These are phyloP conservation scores for Hevea brasiliensis DNA, from an alignment of 345 rosid species.

Conservation along the genomic window DNA sequence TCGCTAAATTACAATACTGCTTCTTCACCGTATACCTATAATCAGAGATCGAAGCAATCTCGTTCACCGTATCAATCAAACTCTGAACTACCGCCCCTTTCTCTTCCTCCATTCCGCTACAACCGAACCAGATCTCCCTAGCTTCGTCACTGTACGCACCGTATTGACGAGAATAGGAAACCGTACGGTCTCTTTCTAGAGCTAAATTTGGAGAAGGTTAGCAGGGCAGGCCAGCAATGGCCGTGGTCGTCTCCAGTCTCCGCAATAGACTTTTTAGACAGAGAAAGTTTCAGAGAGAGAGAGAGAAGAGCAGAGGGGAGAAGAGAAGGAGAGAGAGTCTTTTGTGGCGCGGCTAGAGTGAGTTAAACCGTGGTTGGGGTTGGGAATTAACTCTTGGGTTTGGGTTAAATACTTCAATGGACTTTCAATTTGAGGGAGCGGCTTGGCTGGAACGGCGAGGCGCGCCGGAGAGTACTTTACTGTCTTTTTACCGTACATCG, in stretches of 20 bases:
- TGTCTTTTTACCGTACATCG: constrained; percentile 1
- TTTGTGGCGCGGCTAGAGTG: constrained; percentile 17
- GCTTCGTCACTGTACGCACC: constrained; percentile 3
- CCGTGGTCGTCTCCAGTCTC: constrained; percentile 3
- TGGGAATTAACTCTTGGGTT: neutral
- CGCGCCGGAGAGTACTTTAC: neutral
- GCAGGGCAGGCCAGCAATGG: neutral
- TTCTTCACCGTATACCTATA: constrained; percentile 67
- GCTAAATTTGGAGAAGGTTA: neutral
- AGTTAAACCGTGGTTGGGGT: constrained; percentile 10
- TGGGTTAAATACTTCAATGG: neutral
- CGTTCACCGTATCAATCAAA: constrained; percentile 66
- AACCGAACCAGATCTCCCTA: constrained; percentile 11
- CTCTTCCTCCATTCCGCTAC: constrained; percentile 52
- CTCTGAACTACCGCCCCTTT: constrained; percentile 44
- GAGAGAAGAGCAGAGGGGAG: neutral
- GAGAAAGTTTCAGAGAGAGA: neutral
- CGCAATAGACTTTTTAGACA: neutral
- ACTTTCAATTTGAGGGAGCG: neutral
- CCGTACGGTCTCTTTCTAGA: neutral
- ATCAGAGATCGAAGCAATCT: constrained; percentile 58
- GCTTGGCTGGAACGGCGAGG: neutral
- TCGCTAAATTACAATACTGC: constrained; percentile 68
- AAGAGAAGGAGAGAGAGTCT: neutral
- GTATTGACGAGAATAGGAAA: neutral